Conservation (phyloP, 371 early-diverging fungal species). For the Blastocladiella emersonii region DNA sequence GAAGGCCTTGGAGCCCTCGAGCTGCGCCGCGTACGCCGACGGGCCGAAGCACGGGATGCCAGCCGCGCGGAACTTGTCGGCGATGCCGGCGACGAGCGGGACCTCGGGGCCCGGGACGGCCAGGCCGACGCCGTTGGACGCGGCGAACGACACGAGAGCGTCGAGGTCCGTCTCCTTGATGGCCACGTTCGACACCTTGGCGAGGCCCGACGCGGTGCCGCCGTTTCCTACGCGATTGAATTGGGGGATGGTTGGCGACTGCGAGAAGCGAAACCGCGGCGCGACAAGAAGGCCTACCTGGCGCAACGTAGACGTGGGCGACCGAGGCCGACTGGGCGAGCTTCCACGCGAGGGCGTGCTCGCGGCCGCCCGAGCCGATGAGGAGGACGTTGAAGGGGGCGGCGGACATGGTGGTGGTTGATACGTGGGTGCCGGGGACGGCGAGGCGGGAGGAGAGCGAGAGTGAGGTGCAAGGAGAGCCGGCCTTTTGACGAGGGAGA, state of each 20-base stretch:
- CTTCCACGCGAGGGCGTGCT: constrained; percentile 90
- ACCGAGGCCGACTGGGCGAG: constrained; percentile 65
- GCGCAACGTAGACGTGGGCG: constrained; percentile 73
- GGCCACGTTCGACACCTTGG: constrained; percentile 64
- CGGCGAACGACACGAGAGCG: constrained; percentile 61
- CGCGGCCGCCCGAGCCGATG: constrained; percentile 90
- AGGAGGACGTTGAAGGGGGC: constrained; percentile 51
- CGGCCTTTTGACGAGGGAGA: too few relatives aligned
- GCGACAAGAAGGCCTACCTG: too few relatives aligned
- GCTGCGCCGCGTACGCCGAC: constrained; percentile 67
- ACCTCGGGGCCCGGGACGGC: constrained; percentile 95
- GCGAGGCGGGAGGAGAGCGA: not conserved
- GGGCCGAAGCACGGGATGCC: constrained; percentile 94
- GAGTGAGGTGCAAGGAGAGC: too few relatives aligned
- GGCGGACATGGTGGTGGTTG: not conserved
- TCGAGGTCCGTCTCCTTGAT: constrained; percentile 58
- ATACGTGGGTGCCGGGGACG: too few relatives aligned
- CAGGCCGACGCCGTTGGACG: constrained; percentile 54
- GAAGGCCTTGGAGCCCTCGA: constrained; percentile 96
- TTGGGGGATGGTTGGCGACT: too few relatives aligned
- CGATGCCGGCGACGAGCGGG: constrained; percentile 86
- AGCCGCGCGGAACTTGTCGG: constrained; percentile 42
- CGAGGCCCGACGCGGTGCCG: not conserved
- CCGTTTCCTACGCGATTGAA: too few relatives aligned
- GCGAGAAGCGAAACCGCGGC: too few relatives aligned